Percentiles rank a stretch among this genome's conserved stretches.
Conservation (phyloP, 176 grass and related monocot species). For the Carex myosuroides region DNA sequence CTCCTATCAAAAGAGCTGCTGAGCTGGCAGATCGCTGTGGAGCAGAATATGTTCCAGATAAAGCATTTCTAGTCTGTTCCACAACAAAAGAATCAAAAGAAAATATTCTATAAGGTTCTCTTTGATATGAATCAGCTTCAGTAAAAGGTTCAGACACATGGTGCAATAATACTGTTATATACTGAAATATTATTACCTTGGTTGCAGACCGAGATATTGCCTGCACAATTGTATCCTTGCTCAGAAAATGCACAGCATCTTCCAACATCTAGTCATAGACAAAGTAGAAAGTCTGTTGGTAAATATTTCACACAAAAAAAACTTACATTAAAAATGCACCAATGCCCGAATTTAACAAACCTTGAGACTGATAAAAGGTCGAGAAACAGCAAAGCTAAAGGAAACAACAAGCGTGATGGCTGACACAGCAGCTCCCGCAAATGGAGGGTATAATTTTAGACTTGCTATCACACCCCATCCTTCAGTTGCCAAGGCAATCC, state of each 20-base stretch:
- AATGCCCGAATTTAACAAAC: slow-evolving; percentile 31
- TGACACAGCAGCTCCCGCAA: slow-evolving; percentile 82
- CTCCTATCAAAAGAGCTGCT: slow-evolving; percentile 96
- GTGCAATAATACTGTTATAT: slow-evolving; percentile 1
- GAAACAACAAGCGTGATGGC: slow-evolving; percentile 88
- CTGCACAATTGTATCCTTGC: slow-evolving; percentile 94
- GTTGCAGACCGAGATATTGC: slow-evolving; percentile 92
- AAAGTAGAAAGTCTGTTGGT: neutral
- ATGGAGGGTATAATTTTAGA: slow-evolving; percentile 77
- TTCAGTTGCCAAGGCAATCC: slow-evolving; percentile 84
- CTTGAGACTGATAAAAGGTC: slow-evolving; percentile 81
- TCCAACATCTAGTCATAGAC: slow-evolving; percentile 84
- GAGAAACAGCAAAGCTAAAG: slow-evolving; percentile 95
- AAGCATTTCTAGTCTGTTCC: slow-evolving; percentile 90
- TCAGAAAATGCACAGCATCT: slow-evolving; percentile 89
- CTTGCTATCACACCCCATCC: slow-evolving; percentile 97
- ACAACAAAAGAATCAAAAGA: slow-evolving; percentile 22
- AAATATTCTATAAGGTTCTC: slow-evolving; percentile 10
- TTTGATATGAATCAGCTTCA: neutral
- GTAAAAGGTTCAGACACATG: neutral
- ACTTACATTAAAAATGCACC: slow-evolving; percentile 5
- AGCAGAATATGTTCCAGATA: slow-evolving; percentile 95
- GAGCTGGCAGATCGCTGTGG: slow-evolving; percentile 97
- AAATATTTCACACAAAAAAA: slow-evolving; percentile 15
- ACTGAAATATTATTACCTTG: slow-evolving; percentile 45